Evolutionary conservation across 768 basidiomycete genomes (phyloP).

Genomic region (Coprinopsis sp.): DNA sequence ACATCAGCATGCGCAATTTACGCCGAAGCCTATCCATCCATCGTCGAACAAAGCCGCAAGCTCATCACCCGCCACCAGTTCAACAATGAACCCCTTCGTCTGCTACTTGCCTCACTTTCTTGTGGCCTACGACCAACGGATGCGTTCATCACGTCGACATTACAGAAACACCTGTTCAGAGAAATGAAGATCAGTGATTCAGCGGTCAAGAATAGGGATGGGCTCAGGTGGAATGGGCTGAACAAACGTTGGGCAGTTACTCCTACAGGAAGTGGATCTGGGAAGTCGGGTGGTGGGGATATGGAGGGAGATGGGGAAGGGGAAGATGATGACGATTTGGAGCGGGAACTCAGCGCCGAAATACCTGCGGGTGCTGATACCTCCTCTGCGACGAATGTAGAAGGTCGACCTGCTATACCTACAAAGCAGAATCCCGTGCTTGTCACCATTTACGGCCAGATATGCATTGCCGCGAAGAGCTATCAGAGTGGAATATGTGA

Average conservation of each 20-base stretch:
- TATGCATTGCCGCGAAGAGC: constrained; percentile 79
- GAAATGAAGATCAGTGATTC: constrained; percentile 70
- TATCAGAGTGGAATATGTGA: constrained; percentile 89
- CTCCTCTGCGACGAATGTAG: background rate
- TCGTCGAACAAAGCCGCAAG: constrained; percentile 74
- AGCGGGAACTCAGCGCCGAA: no score
- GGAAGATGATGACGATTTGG: no score
- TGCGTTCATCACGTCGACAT: constrained; percentile 67
- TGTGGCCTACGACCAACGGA: constrained; percentile 69
- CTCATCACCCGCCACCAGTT: constrained; percentile 75
- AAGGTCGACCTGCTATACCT: constrained; percentile 39
- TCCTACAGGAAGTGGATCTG: constrained; percentile 33
- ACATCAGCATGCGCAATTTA: constrained; percentile 69
- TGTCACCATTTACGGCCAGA: constrained; percentile 74
- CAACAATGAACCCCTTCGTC: constrained; percentile 79
- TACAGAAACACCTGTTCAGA: constrained; percentile 77
- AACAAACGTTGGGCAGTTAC: constrained; percentile 52
- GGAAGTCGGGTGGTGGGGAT: constrained; percentile 34
- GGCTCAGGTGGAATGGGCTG: constrained; percentile 55
- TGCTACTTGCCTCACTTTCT: constrained; percentile 69
- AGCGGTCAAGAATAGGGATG: constrained; percentile 58
- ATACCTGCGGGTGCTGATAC: no score
- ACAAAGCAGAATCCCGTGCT: constrained; percentile 68
- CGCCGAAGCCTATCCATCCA: constrained; percentile 47
- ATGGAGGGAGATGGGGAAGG: no score